Evolutionary conservation across 768 basidiomycete genomes (phyloP).

Genomic region (Trametes maxima): DNA sequence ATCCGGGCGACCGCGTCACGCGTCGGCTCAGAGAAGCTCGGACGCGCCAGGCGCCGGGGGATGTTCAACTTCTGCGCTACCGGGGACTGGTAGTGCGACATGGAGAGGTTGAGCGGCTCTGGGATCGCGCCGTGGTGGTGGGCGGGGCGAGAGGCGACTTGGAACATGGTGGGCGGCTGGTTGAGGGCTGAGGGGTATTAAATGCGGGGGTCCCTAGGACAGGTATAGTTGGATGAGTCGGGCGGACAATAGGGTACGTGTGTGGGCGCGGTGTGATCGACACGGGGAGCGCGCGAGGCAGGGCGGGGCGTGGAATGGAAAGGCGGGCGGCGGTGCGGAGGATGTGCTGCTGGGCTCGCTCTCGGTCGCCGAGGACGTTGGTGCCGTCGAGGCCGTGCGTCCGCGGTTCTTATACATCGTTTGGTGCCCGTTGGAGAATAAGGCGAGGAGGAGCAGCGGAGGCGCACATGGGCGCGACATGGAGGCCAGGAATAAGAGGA

Average conservation of each 20-base stretch:
- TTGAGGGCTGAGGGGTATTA: constrained; percentile 7
- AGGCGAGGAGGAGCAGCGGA: constrained; percentile 8
- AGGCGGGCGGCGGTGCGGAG: constrained; percentile 5
- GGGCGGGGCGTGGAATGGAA: neutral
- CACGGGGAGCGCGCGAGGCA: constrained; percentile 23
- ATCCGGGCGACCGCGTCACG: constrained; percentile 56
- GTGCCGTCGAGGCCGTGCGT: neutral
- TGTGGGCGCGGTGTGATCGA: constrained; percentile 23
- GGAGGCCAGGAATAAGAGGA: constrained; percentile 33
- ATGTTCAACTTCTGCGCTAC: constrained; percentile 53
- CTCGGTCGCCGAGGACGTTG: constrained; percentile 6
- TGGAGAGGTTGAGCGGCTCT: constrained; percentile 26
- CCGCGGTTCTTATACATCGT: constrained; percentile 27
- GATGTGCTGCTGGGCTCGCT: neutral
- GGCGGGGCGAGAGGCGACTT: constrained; percentile 33
- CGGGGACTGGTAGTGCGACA: constrained; percentile 24
- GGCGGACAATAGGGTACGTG: constrained; percentile 23
- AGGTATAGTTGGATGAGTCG: constrained; percentile 14
- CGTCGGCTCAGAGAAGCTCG: constrained; percentile 62
- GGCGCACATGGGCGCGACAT: constrained; percentile 20
- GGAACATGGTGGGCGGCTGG: constrained; percentile 30
- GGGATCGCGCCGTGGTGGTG: constrained; percentile 26
- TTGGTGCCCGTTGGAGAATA: constrained; percentile 27
- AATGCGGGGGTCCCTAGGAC: constrained; percentile 20
- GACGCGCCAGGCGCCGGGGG: constrained; percentile 75